Evolutionary conservation across 2,329 filamentous ascomycete genomes (phyloP), one percentile per base, ranked within the genome.

Genomic region (Emmonsiellopsis sp.): DNA sequence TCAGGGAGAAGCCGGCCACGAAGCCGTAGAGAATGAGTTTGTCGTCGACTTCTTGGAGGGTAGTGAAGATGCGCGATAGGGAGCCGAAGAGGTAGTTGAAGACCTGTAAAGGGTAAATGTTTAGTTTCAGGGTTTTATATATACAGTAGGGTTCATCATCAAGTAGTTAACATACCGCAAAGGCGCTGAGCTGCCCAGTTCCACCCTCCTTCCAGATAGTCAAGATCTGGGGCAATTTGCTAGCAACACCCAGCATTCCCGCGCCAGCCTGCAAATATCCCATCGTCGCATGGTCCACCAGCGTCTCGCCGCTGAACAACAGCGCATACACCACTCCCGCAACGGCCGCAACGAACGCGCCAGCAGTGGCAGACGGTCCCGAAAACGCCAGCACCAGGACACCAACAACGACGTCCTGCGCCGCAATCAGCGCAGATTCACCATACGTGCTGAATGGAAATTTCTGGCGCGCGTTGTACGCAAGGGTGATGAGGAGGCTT

Each of bases 381-480:
- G 82, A 84, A 70, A 90, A 97, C 67, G 87, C 85, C 68, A 98
- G 76, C 42, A 98, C 90, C 63, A 97, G 72, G 49, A 90, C 82
- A 5, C 86, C 85, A 67, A 98, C 95, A 56, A 90, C 81, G 43
- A 97, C 82, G 72, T 98, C 95, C 76, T 98, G 93, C 55, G 85
- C 84, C 49, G 93, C 80, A 62, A 98, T 96, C 65, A 97, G 78
- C 38, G 87, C 90, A 31, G 89, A 92, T 80, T 98, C 93, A 70
- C 93, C 93, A 70, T 87, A 98, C 9, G 93, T 98, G 79, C 86
- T 94, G 74, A 98, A 96, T 2, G 93, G 92, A 63, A 95, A 96
- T 26, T 84, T 85, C 65, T 90, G 89, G 67, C 93, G 89, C 60
- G 88, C 79, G 70, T 95, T 95, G 78, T 98, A 98, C 51, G 89